These are phyloP conservation scores for Aspergillus ibericus DNA, from an alignment of 2,329 filamentous ascomycete genomes.

Conservation along the genomic window DNA sequence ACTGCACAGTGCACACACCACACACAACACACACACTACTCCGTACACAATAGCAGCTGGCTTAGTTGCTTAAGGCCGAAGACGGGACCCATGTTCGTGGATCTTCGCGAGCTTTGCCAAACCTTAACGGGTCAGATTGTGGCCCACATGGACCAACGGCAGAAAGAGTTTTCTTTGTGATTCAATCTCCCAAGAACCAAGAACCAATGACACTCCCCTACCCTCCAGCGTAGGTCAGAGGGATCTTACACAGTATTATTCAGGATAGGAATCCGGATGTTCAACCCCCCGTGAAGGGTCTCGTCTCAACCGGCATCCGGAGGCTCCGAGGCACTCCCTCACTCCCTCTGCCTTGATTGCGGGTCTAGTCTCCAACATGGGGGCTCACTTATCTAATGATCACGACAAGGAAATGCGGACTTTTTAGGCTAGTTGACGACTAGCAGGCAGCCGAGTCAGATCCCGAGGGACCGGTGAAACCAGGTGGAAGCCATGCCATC, in stretches of 20 bases:
- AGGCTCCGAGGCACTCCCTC: not conserved
- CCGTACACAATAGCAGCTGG: not conserved
- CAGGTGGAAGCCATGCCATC: not conserved
- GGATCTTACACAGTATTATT: not conserved
- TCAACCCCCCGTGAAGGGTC: not conserved
- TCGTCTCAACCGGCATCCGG: not conserved
- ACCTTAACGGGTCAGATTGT: not conserved
- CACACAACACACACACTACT: not conserved
- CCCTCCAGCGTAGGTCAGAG: not conserved
- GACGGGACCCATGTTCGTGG: not conserved
- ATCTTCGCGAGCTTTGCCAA: not conserved
- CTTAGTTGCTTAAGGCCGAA: too few relatives aligned
- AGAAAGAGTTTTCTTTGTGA: not conserved
- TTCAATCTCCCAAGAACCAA: not conserved
- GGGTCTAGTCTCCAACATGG: not conserved
- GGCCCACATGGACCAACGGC: not conserved
- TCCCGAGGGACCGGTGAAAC: not conserved
- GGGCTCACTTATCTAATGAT: not conserved
- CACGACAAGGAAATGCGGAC: not conserved
- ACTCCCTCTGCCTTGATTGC: not conserved
- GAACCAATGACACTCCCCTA: too few relatives aligned
- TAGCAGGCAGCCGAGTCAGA: not conserved
- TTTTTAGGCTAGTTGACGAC: not conserved
- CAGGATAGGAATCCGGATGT: not conserved
- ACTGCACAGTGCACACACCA: too few relatives aligned